Conservation (phyloP, 2,329 filamentous ascomycete genomes). For the Colletotrichum godetiae region DNA sequence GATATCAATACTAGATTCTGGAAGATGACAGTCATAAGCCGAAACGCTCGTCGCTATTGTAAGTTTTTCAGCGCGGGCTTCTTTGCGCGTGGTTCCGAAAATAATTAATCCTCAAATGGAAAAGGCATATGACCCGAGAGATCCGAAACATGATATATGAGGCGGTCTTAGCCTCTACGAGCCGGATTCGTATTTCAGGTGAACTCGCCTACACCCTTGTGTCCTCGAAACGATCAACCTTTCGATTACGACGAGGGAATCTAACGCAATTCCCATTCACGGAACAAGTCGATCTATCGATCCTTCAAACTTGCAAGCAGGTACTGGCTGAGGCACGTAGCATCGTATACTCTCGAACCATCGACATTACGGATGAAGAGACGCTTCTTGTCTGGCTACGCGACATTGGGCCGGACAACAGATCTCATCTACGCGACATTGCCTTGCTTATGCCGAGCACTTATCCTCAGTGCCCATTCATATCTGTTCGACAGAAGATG, state of each 20-base stretch:
- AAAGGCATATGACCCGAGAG: background rate
- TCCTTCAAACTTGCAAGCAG: background rate
- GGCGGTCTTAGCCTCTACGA: background rate
- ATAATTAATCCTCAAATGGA: background rate
- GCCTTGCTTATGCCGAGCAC: accelerated
- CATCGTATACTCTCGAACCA: background rate
- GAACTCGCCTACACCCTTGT: too few species aligned
- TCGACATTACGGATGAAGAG: background rate
- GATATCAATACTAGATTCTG: too few species aligned
- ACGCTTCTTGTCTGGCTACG: background rate
- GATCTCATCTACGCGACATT: background rate
- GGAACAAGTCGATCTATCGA: background rate
- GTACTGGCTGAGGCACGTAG: background rate
- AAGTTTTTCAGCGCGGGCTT: background rate
- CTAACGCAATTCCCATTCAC: too few species aligned
- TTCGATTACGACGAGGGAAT: too few species aligned
- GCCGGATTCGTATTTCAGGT: accelerated
- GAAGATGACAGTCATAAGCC: too few species aligned
- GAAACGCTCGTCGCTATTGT: background rate
- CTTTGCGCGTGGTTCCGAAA: background rate
- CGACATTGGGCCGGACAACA: background rate
- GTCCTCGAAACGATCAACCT: too few species aligned
- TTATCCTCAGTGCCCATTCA: too few species aligned
- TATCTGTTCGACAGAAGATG: too few species aligned
- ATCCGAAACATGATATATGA: background rate